Base-by-base conservation (phyloP, 169 alveolate species). In the Babesia caballi region DNA sequence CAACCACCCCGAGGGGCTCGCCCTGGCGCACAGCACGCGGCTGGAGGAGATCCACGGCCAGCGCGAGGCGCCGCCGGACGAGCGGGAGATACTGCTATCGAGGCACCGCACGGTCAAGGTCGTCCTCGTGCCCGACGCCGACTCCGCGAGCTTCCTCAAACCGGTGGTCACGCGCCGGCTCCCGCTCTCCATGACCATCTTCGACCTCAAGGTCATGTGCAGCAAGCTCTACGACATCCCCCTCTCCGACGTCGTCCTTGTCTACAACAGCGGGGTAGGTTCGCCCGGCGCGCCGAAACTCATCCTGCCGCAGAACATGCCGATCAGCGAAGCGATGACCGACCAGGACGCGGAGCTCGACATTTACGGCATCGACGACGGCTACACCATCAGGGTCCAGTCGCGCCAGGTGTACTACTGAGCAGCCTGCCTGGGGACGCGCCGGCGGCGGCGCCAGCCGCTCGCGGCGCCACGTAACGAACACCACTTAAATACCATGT, bases 401-500 rank as follows among this genome's bases (percentile, higher is more conserved):
- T 60, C 66, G 21, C 32, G 50, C 25, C 33, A 32, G 44, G 21
- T 36, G 25, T 27, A 25, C 28, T 14, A 19, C 46, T 68, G 44
- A 33, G 41, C 33, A 17, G 47, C 35, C 21, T 19, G 36, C 19
- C 46, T 65, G 51, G 57, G 51, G 47, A 27, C 28, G 47, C 71
- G 66, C 27, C 4, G 28, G 21, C 12, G 23, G 3, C 4, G 7
- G 71, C 38, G 30, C 17, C 30, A 7, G 19, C 50, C 42, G 11
- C 28, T 12, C 21, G n/a, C 51, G 3, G 27, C 19, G 17, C 3
- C 15, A 30, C 30, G 33, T 12, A 30, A 57, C 51, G 8, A 30
- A 4, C 25, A 30, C 33, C 30, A 32, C 4, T 9, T 58, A 28
- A 21, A 77, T n/a, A n/a, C n/a, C n/a, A 94, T 94, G 97, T 90